A percentile compares a stretch with the other conserved stretches of the same genome.
Evolutionary conservation across 768 basidiomycete species (phyloP).

Genomic region (Tylopilus cervinicoccineus): DNA sequence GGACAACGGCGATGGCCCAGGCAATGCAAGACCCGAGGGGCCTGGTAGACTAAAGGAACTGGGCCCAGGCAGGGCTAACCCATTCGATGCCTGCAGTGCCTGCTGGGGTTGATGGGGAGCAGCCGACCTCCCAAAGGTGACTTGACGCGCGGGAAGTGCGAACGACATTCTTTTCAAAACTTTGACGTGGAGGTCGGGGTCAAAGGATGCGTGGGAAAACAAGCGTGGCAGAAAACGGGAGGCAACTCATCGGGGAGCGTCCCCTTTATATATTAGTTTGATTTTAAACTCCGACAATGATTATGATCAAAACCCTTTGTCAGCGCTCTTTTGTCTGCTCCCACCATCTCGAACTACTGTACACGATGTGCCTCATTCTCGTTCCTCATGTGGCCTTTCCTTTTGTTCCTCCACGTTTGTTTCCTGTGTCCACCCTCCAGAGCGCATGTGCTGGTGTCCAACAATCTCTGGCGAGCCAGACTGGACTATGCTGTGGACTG

Average conservation of each 20-base stretch:
- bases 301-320: conserved; percentile 12
- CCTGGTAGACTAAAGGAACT: conserved; percentile 44
- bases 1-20: conserved; percentile 56
- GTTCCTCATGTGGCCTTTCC: neutral
- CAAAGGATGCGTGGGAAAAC: conserved; percentile 27
- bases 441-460: neutral
- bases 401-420: neutral
- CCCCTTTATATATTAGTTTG: conserved; percentile 25
- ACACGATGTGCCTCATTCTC: conserved; percentile 12
- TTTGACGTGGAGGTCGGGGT: conserved; percentile 18
- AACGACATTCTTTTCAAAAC: conserved; percentile 43
- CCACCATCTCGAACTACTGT: conserved; percentile 17
- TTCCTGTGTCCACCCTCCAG: neutral
- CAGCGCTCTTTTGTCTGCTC: conserved; percentile 20
- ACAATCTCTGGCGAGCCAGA: neutral
- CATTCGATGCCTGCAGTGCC: conserved; percentile 40
- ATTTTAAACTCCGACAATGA: conserved; percentile 31
- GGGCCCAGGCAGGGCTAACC: conserved; percentile 52
- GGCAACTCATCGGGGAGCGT: conserved; percentile 10
- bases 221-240: conserved; percentile 23
- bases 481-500: conserved; percentile 3
- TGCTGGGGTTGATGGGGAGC: conserved; percentile 42
- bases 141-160: conserved; percentile 72
- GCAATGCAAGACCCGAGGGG: conserved; percentile 44
- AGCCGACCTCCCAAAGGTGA: conserved; percentile 70